These are phyloP conservation scores for Gymnopus androsaceus DNA, from an alignment of 1,284 basidiomycete species.

Conservation along the genomic window DNA sequence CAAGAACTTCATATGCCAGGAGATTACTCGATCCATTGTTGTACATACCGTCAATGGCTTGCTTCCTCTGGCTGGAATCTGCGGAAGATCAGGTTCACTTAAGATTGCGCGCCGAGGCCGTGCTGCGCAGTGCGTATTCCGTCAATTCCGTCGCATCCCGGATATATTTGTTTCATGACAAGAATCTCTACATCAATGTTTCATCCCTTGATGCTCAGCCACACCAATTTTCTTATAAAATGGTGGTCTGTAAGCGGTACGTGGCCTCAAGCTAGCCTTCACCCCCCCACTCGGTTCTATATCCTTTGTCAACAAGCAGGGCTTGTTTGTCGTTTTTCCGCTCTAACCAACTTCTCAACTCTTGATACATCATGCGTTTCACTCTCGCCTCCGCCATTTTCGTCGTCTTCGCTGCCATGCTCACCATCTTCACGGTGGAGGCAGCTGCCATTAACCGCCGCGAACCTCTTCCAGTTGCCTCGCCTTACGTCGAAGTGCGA, in stretches of 20 bases:
- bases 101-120: no score
- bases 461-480: slow-evolving; percentile 19
- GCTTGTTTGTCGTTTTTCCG: slow-evolving; percentile 18
- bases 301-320: slow-evolving; percentile 19
- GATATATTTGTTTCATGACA: slow-evolving; percentile 1
- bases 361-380: slow-evolving; percentile 23
- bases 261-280: slow-evolving; percentile 31
- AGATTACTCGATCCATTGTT: no score
- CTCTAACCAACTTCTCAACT: not conserved
- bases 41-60: no score
- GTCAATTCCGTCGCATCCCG: no score
- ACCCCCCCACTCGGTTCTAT: slow-evolving; percentile 23
- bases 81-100: no score
- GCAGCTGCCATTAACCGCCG: slow-evolving; percentile 25
- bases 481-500: slow-evolving; percentile 16
- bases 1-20: no score
- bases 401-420: slow-evolving; percentile 21
- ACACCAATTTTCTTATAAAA: slow-evolving; percentile 16
- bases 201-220: not conserved
- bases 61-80: no score
- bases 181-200: not conserved
- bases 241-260: not conserved
- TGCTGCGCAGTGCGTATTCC: not conserved
- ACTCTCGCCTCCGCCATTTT: slow-evolving; percentile 19
- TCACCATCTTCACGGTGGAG: slow-evolving; percentile 14